A percentile compares a stretch with the other conserved stretches of the same genome.
phyloP scores from a whole-genome alignment of 106 monocot genomes.

The Dendrobium chrysotoxum region DNA sequence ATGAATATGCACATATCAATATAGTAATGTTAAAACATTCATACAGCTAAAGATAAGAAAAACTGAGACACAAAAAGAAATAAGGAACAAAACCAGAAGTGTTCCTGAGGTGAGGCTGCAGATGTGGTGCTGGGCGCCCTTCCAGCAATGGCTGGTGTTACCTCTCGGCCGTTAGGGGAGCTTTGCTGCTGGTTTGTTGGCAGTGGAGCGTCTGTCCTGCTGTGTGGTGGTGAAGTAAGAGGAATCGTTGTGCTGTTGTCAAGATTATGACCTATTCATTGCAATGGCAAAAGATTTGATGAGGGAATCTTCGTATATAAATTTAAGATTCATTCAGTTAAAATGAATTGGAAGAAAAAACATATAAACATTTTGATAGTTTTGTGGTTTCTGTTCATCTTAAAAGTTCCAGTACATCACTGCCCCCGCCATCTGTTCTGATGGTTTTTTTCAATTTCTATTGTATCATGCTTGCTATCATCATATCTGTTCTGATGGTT shows the following conservation, averaged over 20 bases:
- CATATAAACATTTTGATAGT: too few species aligned
- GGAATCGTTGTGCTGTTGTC: slow-evolving; percentile 50
- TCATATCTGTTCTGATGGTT: too few species aligned
- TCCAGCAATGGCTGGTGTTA: slow-evolving; percentile 74
- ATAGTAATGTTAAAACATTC: not conserved
- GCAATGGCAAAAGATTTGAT: not conserved
- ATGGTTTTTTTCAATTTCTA: too few species aligned
- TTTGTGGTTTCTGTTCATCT: too few species aligned
- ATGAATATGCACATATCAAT: slow-evolving; percentile 1
- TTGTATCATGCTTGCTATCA: too few species aligned
- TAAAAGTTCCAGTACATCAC: too few species aligned
- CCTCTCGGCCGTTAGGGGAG: slow-evolving; percentile 38
- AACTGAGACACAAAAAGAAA: slow-evolving; percentile 34
- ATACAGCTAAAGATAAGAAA: not conserved
- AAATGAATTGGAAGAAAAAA: not conserved
- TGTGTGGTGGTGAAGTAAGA: slow-evolving; percentile 32
- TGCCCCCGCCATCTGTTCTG: too few species aligned
- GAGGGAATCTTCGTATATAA: not conserved
- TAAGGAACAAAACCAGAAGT: slow-evolving; percentile 12
- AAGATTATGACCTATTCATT: slow-evolving; percentile 46
- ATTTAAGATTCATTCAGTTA: not conserved
- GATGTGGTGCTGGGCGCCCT: slow-evolving; percentile 41
- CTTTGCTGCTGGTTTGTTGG: slow-evolving; percentile 74
- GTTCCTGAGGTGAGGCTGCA: slow-evolving; percentile 8
- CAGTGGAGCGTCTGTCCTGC: slow-evolving; percentile 53